Evolutionary conservation across 176 grass and related monocot genomes (phyloP).

Genomic region (Aegilops sharonensis): DNA sequence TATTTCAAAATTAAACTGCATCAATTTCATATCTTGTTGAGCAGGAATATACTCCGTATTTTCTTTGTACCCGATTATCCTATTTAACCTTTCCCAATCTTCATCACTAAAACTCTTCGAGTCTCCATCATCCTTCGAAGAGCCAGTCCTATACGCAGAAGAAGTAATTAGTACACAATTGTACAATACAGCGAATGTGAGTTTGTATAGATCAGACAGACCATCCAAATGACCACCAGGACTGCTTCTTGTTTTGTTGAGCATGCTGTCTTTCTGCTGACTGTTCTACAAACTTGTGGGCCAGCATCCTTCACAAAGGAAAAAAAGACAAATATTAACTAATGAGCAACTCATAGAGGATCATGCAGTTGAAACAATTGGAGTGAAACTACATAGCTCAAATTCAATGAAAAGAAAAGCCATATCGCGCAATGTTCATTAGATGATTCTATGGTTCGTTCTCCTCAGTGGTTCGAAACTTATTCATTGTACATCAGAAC

Average conservation of each 20-base stretch:
- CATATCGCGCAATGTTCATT: constrained; percentile 22
- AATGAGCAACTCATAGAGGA: constrained; percentile 3
- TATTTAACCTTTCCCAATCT: constrained; percentile 92
- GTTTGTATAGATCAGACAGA: constrained; percentile 34
- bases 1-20: constrained; percentile 88
- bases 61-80: constrained; percentile 96
- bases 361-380: neutral
- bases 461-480: constrained; percentile 1
- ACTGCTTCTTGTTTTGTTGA: constrained; percentile 64
- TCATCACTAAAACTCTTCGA: constrained; percentile 80
- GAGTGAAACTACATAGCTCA: neutral
- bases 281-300: constrained; percentile 92
- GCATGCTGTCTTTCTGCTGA: constrained; percentile 52
- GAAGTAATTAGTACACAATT: constrained; percentile 14
- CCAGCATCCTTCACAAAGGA: constrained; percentile 83
- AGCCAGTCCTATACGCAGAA: constrained; percentile 52
- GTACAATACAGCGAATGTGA: constrained; percentile 3
- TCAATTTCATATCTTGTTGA: constrained; percentile 77
- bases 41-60: constrained; percentile 66
- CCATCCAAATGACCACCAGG: constrained; percentile 99
- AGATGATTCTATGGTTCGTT: neutral
- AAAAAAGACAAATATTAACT: constrained; percentile 23
- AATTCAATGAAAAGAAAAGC: neutral
- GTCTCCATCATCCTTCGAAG: constrained; percentile 72
- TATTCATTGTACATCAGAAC: constrained; percentile 22